Evolutionary conservation across 2,329 filamentous ascomycete species (phyloP).

Genomic region (Rhinocladiella mackenziei): DNA sequence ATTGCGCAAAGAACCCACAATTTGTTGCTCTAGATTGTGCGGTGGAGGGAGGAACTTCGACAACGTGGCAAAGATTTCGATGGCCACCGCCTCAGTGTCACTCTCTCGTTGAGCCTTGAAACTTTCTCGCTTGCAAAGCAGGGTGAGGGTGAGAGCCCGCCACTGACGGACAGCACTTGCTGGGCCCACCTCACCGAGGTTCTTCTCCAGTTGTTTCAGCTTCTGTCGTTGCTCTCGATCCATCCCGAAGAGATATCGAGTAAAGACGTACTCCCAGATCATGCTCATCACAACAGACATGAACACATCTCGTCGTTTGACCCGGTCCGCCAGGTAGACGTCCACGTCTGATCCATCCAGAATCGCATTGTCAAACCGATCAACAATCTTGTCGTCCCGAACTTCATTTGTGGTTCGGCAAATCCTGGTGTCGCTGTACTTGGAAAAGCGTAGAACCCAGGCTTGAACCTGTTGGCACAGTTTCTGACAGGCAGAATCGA

Average conservation of each 20-base stretch:
- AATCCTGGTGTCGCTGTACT: conserved; percentile 87
- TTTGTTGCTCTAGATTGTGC: conserved; percentile 70
- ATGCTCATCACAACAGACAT: conserved; percentile 99
- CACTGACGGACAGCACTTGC: conserved; percentile 88
- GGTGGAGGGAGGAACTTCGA: conserved; percentile 83
- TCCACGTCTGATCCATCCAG: conserved; percentile 94
- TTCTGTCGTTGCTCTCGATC: conserved; percentile 96
- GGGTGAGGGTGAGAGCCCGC: conserved; percentile 89
- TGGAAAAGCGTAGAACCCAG: conserved; percentile 97
- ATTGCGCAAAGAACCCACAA: conserved; percentile 77
- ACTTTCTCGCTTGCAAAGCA: conserved; percentile 73
- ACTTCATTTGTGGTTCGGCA: conserved; percentile 81
- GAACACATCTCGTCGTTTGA: conserved; percentile 86
- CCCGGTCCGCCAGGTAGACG: conserved; percentile 77
- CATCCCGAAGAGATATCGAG: conserved; percentile 96
- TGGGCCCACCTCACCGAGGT: conserved; percentile 81
- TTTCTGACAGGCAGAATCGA: conserved; percentile 88
- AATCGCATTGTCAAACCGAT: conserved; percentile 88
- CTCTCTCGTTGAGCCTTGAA: conserved; percentile 79
- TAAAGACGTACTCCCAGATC: conserved; percentile 99
- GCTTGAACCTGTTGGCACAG: conserved; percentile 94
- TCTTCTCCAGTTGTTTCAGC: conserved; percentile 91
- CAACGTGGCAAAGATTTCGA: conserved; percentile 81
- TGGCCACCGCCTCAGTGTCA: conserved; percentile 93
- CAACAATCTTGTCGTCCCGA: conserved; percentile 86